phyloP scores from a whole-genome alignment of 805 yeast species.

The Wickerhamomyces silvicola region DNA sequence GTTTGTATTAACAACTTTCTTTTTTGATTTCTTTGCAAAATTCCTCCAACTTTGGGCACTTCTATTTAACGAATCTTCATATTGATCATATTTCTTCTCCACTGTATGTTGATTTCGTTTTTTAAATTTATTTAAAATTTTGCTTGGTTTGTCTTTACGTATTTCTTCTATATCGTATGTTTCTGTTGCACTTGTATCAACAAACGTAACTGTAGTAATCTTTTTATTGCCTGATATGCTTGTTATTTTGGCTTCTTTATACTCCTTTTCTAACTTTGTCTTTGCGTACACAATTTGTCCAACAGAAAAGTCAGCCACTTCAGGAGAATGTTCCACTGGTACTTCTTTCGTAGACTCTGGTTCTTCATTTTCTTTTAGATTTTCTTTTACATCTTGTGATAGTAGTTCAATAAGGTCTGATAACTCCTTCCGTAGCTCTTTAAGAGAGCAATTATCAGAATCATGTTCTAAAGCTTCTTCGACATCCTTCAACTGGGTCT shows the following conservation, averaged over 20 bases:
- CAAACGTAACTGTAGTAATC: conserved; percentile 7
- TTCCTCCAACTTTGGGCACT: conserved; percentile 16
- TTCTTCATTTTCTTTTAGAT: not conserved
- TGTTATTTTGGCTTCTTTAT: conserved; percentile 10
- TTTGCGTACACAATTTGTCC: conserved; percentile 13
- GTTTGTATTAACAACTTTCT: conserved; percentile 3
- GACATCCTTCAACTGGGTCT: conserved; percentile 11
- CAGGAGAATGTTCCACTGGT: not conserved
- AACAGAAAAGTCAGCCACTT: not conserved
- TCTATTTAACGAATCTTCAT: conserved; percentile 9
- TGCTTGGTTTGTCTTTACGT: conserved; percentile 8
- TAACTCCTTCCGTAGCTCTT: conserved; percentile 12
- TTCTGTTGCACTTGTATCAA: conserved; percentile 6
- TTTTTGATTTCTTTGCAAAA: conserved; percentile 15
- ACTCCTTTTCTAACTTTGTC: conserved; percentile 6
- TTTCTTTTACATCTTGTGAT: conserved; percentile 2
- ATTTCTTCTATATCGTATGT: conserved; percentile 9
- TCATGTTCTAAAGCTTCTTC: conserved; percentile 10
- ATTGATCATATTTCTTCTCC: conserved; percentile 7
- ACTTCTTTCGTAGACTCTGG: not conserved
- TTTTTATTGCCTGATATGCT: conserved; percentile 14
- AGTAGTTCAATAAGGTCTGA: conserved; percentile 11
- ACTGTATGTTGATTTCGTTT: conserved; percentile 5
- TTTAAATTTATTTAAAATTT: conserved; percentile 2
- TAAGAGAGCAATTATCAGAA: conserved; percentile 10